These are phyloP conservation scores for Penicillium sp. DNA, from an alignment of 2,329 filamentous ascomycete genomes.

Conservation along the genomic window DNA sequence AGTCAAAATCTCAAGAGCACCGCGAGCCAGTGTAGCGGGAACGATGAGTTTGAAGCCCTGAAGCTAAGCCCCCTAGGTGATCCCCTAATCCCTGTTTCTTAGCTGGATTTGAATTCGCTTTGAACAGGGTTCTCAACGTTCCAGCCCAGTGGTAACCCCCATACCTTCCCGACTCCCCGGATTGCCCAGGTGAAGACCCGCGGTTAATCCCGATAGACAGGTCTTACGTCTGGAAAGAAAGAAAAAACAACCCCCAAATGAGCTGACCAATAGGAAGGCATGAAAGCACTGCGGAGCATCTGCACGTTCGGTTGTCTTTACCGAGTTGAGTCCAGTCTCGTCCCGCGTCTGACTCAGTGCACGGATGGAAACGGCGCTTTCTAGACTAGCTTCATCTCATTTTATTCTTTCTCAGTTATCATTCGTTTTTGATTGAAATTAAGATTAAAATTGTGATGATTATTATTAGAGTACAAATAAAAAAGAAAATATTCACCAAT, in stretches of 20 bases:
- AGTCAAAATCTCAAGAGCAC: neutral
- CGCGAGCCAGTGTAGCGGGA: neutral
- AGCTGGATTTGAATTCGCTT: neutral
- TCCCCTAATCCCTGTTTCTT: neutral
- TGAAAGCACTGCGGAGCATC: neutral
- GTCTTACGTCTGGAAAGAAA: neutral
- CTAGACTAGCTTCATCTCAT: neutral
- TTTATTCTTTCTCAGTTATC: no score
- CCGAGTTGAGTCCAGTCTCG: slow-evolving; percentile 15
- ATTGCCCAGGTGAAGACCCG: neutral
- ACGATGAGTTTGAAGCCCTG: neutral
- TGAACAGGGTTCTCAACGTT: neutral
- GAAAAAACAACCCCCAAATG: neutral
- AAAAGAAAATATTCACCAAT: neutral
- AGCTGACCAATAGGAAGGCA: neutral
- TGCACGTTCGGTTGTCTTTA: slow-evolving; percentile 21
- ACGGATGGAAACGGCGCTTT: slow-evolving; percentile 20
- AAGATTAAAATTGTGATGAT: neutral
- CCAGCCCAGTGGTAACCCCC: slow-evolving; percentile 16
- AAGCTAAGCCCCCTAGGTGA: neutral
- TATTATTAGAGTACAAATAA: neutral
- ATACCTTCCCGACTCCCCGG: slow-evolving; percentile 4
- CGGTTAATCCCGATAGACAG: neutral
- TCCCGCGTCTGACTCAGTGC: slow-evolving; percentile 14
- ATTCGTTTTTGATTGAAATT: no score